Evolutionary conservation across 805 yeast genomes (phyloP), one percentile per base, ranked within the genome.

Genomic region (Wilhelminamyces savonicus): DNA sequence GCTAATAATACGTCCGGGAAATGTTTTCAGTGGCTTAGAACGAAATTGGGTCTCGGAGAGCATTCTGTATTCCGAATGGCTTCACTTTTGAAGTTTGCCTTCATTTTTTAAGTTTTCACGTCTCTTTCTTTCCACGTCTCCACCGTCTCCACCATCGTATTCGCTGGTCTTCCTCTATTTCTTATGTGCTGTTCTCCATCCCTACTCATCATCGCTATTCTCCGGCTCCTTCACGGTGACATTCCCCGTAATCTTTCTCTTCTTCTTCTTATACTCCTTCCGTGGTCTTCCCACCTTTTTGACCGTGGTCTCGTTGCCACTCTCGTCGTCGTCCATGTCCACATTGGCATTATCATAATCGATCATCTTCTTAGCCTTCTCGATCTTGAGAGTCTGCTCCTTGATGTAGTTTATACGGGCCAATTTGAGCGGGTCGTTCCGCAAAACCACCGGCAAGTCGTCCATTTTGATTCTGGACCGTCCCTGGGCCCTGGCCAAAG

Each of bases 381-480:
- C 63, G 32, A 64, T 63, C 32, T 45, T 50, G 21, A 52, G 47
- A 30, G 56, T 56, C 38, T 53, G 66, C 29, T 62, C 63, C 18
- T 58, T 45, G 31, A 63, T 63, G 36, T 62, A 62, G 35, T 59
- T 54, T 42, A 61, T 44, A 30, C 71, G 43, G 26, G 67, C 59
- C 30, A 64, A 45, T 39, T 62, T 64, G 41, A 50, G 48, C 3
- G 71, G 69, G 29, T 64, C 71, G 34, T 63, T 54, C 10, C 63
- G 45, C 23, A 64, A 44, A 7, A 59, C 60, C 43, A 62, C 59
- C 15, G 62, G 65, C 31, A 64, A 48, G 41, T 64, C 71, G 33
- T 63, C 66, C 34, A 62, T 50, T 36, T 63, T 64, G 16, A 64
- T 53, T 31, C 69, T 37, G 16, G 54, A 39, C 22, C 69, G 43